Evolutionary conservation across 257 asterid species (phyloP).

Genomic region (Solanum medicagineum): DNA sequence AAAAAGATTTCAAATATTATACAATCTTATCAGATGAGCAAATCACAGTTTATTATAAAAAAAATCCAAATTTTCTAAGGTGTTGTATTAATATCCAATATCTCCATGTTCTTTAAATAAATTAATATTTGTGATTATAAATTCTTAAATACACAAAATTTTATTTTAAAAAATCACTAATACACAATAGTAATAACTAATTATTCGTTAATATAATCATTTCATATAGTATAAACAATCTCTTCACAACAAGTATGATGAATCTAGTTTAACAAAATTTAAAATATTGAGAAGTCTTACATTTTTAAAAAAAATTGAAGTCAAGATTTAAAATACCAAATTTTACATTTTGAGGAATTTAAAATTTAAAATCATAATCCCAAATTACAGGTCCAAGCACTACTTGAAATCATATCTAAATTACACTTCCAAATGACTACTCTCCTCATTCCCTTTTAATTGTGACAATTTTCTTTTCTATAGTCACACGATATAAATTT

Average conservation of each 20-base stretch:
- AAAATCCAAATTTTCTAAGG: background rate
- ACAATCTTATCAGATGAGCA: background rate
- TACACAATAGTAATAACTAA: background rate
- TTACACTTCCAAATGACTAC: background rate
- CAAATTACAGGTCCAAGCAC: background rate
- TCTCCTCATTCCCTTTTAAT: too few species aligned
- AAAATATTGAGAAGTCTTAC: background rate
- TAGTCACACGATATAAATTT: too few species aligned
- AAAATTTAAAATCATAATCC: background rate
- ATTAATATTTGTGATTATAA: background rate
- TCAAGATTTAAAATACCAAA: background rate
- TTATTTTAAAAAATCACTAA: background rate
- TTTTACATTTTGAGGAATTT: too few species aligned
- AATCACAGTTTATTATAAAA: background rate
- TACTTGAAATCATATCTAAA: background rate
- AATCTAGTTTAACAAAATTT: background rate
- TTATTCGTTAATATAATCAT: too few species aligned
- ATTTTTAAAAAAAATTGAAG: background rate
- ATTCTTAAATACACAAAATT: background rate
- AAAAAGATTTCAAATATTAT: background rate
- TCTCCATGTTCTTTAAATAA: background rate
- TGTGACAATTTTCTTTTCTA: too few species aligned
- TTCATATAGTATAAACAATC: background rate
- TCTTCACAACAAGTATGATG: background rate
- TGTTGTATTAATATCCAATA: background rate